Evolutionary conservation across 768 basidiomycete species (phyloP).

Genomic region (Tricholoma bakamatsutake): DNA sequence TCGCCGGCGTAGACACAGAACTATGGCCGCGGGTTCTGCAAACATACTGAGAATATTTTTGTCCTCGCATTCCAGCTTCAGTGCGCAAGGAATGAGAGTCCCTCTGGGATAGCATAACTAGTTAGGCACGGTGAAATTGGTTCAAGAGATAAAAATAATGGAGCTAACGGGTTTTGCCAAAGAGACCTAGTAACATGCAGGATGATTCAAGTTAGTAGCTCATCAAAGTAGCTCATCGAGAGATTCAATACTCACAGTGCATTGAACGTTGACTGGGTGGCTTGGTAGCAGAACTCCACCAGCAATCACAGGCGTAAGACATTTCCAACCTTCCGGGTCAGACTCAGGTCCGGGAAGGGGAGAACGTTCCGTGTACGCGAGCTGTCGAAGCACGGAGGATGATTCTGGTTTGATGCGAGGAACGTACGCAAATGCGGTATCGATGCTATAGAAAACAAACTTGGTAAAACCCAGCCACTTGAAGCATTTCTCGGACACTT

Average conservation of each 20-base stretch:
- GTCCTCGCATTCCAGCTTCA: slow-evolving; percentile 36
- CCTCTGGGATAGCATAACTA: slow-evolving; percentile 46
- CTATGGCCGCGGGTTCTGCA: slow-evolving; percentile 34
- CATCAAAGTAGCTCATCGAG: background rate
- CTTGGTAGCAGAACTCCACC: slow-evolving; percentile 15
- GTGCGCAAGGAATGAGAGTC: slow-evolving; percentile 39
- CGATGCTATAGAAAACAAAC: background rate
- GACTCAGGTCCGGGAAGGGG: slow-evolving; percentile 25
- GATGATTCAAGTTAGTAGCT: background rate
- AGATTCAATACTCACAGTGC: background rate
- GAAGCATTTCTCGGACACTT: slow-evolving; percentile 4
- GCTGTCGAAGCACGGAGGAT: slow-evolving; percentile 26
- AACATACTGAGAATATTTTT: slow-evolving; percentile 35
- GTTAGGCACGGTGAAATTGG: background rate
- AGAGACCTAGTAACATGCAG: background rate
- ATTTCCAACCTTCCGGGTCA: slow-evolving; percentile 32
- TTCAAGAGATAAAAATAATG: background rate
- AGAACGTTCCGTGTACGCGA: slow-evolving; percentile 25
- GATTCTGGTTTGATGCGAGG: slow-evolving; percentile 27
- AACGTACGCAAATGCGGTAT: slow-evolving; percentile 18
- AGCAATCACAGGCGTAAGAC: slow-evolving; percentile 14
- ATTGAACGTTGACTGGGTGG: background rate
- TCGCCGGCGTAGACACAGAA: slow-evolving; percentile 34
- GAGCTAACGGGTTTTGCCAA: background rate
- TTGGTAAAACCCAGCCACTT: background rate